Evolutionary conservation across 805 yeast genomes (phyloP).

Genomic region (Candida hungchunana): DNA sequence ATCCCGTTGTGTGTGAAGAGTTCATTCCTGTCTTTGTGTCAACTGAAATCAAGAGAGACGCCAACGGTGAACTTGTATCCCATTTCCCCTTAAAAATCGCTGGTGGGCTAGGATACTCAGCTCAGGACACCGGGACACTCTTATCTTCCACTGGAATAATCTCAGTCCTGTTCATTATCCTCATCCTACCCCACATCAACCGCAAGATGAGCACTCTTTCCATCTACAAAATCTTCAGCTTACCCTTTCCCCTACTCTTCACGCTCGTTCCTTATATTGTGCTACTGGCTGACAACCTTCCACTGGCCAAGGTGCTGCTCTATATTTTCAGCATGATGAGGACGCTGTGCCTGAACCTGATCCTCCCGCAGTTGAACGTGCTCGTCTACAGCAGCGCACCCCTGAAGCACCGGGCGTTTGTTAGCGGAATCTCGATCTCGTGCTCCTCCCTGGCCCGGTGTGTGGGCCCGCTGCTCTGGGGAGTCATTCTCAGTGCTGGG

Average conservation of each 20-base stretch:
- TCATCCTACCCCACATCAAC: slow-evolving; percentile 21
- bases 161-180: slow-evolving; percentile 43
- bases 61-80: slow-evolving; percentile 23
- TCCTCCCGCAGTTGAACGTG: slow-evolving; percentile 10
- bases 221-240: slow-evolving; percentile 8
- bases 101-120: slow-evolving; percentile 49
- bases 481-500: slow-evolving; percentile 2
- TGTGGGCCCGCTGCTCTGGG: slow-evolving; percentile 8
- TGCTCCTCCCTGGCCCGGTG: slow-evolving; percentile 7
- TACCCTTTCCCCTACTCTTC: slow-evolving; percentile 8
- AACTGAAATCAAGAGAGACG: slow-evolving; percentile 2
- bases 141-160: slow-evolving; percentile 45
- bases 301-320: slow-evolving; percentile 1
- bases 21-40: slow-evolving; percentile 12
- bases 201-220: slow-evolving; percentile 6
- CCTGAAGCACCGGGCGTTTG: slow-evolving; percentile 9
- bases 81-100: slow-evolving; percentile 43
- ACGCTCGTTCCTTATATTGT: slow-evolving; percentile 6
- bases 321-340: not conserved
- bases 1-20: slow-evolving; percentile 11
- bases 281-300: slow-evolving; percentile 4
- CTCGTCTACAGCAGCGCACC: slow-evolving; percentile 10
- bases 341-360: slow-evolving; percentile 3
- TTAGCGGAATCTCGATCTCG: slow-evolving; percentile 10
- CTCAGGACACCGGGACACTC: slow-evolving; percentile 45